Evolutionary conservation across 2,329 filamentous ascomycete genomes (phyloP), one percentile per base, ranked within the genome.

Genomic region (Colletotrichum sojae): DNA sequence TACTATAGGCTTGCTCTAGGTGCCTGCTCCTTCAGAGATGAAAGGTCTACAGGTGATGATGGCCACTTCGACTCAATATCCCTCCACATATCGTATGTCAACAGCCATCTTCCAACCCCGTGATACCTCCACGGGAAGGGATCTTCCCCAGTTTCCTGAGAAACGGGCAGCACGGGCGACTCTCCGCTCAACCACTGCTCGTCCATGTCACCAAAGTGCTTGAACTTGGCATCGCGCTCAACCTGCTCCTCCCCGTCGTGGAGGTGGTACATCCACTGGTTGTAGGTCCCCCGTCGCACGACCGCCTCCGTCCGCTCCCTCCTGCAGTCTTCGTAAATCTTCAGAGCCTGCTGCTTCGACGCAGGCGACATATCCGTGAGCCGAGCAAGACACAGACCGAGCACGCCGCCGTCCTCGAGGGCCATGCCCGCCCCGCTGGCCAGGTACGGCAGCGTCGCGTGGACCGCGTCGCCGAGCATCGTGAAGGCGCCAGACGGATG

Each of bases 391-490:
- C 86, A 88, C 52, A 89, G 78, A 0, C 89, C 88, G 0, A 90
- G 79, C 0, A 89, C 86, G 3, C 86, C 86, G 0, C 82, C 88
- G 63, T 91, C 89, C 75, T 91, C 89, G 1, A 90, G 80, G 4
- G 85, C 84, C 88, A 90, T 90, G 2, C 88, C 88, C 0, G 88
- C 88, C 2, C 87, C 83, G 40, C 69, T 76, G 2, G 88, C 87
- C 0, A 90, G 80, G 73, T 92, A 92, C 0, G 90, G 90, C 0
- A 92, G 80, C 0, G 88, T 91, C 1, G 90, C 89, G 70, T 92
- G 89, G 2, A 89, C 88, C 0, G 89, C 87, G 73, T 92, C 90
- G 0, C 90, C 90, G 0, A 91, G 80, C 73, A 91, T 83, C 0
- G 87, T 86, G 73, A 90, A 89, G 0, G 85, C 79, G 0, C 84